A percentile compares a stretch with the other conserved stretches of the same genome.
phyloP scores from a whole-genome alignment of 805 yeast genomes.

The Candida jianshihensis region DNA sequence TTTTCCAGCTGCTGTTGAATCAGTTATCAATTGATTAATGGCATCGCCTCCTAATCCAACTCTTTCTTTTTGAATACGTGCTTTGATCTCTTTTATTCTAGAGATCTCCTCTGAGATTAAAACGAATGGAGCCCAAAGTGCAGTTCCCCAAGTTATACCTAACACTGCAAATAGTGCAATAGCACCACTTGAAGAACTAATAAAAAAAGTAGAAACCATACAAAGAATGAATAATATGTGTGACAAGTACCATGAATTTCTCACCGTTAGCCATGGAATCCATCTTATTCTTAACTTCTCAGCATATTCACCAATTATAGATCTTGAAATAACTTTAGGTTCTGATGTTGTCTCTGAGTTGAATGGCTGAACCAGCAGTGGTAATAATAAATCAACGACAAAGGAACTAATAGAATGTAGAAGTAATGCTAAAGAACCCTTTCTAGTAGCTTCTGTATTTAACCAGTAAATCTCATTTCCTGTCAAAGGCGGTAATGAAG shows the following conservation, averaged over 20 bases:
- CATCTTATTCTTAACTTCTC: slow-evolving; percentile 8
- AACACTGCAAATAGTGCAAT: slow-evolving; percentile 42
- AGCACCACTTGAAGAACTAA: slow-evolving; percentile 34
- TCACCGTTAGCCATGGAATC: slow-evolving; percentile 25
- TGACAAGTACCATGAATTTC: slow-evolving; percentile 42
- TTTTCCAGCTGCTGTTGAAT: slow-evolving; percentile 17
- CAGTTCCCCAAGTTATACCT: slow-evolving; percentile 61
- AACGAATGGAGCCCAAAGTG: slow-evolving; percentile 63
- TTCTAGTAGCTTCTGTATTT: slow-evolving; percentile 41
- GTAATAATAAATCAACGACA: slow-evolving; percentile 36
- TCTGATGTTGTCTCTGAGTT: slow-evolving; percentile 12
- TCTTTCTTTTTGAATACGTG: slow-evolving; percentile 17
- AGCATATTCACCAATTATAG: slow-evolving; percentile 3
- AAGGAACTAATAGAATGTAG: slow-evolving; percentile 43
- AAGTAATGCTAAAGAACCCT: slow-evolving; percentile 46
- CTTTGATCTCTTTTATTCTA: slow-evolving; percentile 41
- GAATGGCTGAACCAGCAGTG: slow-evolving; percentile 32
- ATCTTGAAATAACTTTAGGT: slow-evolving; percentile 2
- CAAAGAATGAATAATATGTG: slow-evolving; percentile 44
- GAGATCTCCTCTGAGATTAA: slow-evolving; percentile 52
- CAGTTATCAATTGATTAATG: too few species aligned
- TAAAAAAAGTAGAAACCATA: slow-evolving; percentile 40
- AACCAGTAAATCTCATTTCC: slow-evolving; percentile 28
- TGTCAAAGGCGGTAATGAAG: slow-evolving; percentile 29
- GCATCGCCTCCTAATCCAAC: slow-evolving; percentile 1